Evolutionary conservation across 2,329 filamentous ascomycete genomes (phyloP), one percentile per base, ranked within the genome.

Genomic region (Biscogniauxia sp.): DNA sequence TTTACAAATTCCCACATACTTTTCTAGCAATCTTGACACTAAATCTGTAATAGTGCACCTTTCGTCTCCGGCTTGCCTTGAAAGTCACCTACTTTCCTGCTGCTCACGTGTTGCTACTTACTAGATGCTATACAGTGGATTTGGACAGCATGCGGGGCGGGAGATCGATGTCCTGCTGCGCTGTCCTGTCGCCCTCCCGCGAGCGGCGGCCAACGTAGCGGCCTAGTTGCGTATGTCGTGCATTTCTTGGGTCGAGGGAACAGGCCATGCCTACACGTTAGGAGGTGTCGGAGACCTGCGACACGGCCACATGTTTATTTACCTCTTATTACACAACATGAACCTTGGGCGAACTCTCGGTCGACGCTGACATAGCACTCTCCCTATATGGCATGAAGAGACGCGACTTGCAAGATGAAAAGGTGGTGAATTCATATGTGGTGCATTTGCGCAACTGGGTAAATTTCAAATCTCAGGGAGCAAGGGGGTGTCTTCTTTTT

Each of bases 241-340:
- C 68, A 66, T 65, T 56, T 59, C 60, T 61, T 61, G 55, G 54
- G 54, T 61, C 57, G 26, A 19, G 52, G 58, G 56, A 62, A 60
- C 51, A 52, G 20, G 55, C 13, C 49, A 49, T 45, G 25, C 20
- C 37, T 26, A 45, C 45, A 45, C 51, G 25, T 58, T 58, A 32
- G 28, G 11, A 32, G 28, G 28, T 32, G 28, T 45, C 26, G 28
- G 57, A 58, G 60, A 55, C 63, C 61, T 64, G 62, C 57, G 57
- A 65, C 60, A 45, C 62, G 45, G 61, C 62, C 61, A 62, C 58
- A 51, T 37, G 62, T 54, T 62, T 64, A 66, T 69, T 67, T 68
- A 68, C 62, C 63, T 64, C 63, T 66, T 45, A 45, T 45, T 63
- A 64, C 63, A 72, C 69, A 55, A 54, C 65, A 69, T 68, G 59